Percentiles rank a stretch among this genome's conserved stretches.
phyloP scores from a whole-genome alignment of 2,329 filamentous ascomycete genomes.

The Sodiomyces alkalinus region DNA sequence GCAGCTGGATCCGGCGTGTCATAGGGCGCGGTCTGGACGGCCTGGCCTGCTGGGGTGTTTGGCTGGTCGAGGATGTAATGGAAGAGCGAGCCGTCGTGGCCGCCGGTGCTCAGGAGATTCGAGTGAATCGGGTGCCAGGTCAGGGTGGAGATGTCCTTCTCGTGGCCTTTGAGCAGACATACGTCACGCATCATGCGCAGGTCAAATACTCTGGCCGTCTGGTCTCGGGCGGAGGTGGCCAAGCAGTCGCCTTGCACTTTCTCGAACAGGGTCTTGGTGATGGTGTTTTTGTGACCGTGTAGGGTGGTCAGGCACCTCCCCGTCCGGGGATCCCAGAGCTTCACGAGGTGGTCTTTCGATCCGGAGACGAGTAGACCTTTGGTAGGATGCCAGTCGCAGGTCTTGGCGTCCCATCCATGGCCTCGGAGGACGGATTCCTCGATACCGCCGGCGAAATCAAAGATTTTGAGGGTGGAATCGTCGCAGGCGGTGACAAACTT shows the following conservation, averaged over 20 bases:
- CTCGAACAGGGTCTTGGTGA: slow-evolving; percentile 86
- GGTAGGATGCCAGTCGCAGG: slow-evolving; percentile 91
- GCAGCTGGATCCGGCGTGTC: slow-evolving; percentile 68
- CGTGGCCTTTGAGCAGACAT: slow-evolving; percentile 80
- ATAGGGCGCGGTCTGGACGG: slow-evolving; percentile 64
- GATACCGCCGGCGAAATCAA: slow-evolving; percentile 78
- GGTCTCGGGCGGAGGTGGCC: slow-evolving; percentile 84
- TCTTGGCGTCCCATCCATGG: slow-evolving; percentile 97
- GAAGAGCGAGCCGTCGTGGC: slow-evolving; percentile 75
- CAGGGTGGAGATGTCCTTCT: slow-evolving; percentile 88
- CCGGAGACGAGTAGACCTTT: slow-evolving; percentile 91
- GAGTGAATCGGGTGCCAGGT: slow-evolving; percentile 90
- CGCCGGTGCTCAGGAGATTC: slow-evolving; percentile 78
- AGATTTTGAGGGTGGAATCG: slow-evolving; percentile 86
- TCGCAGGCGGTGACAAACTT: slow-evolving; percentile 96
- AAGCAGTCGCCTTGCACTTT: slow-evolving; percentile 70
- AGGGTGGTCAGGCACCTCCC: slow-evolving; percentile 83
- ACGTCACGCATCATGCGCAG: slow-evolving; percentile 98
- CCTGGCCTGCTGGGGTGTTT: slow-evolving; percentile 62
- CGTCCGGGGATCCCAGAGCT: slow-evolving; percentile 94
- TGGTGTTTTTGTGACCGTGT: slow-evolving; percentile 93
- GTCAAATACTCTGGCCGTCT: slow-evolving; percentile 87
- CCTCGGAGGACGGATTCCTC: slow-evolving; percentile 76
- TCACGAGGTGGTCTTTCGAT: slow-evolving; percentile 93
- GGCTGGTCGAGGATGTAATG: slow-evolving; percentile 96